A percentile compares a stretch with the other conserved stretches of the same genome.
Conservation (phyloP, 2,329 filamentous ascomycete species). For the Hirsutella thompsonii region DNA sequence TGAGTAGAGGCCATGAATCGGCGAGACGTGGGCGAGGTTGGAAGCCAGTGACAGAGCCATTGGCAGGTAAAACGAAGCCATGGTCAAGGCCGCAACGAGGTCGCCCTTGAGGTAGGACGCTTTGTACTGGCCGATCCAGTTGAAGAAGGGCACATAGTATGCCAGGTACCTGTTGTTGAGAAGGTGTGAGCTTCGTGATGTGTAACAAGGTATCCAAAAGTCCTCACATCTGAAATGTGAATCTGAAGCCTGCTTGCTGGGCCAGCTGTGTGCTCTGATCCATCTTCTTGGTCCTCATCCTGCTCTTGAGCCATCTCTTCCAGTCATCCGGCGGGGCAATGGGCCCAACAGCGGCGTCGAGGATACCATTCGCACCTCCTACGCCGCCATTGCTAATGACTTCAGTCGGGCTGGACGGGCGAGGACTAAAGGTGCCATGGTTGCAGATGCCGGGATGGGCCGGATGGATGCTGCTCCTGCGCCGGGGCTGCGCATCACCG, state of each 20-base stretch:
- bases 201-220: neutral
- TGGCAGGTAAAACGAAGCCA: slow-evolving; percentile 96
- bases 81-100: slow-evolving; percentile 77
- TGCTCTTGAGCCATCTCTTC: slow-evolving; percentile 35
- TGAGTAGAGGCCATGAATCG: slow-evolving; percentile 86
- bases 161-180: slow-evolving; percentile 57
- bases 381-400: slow-evolving; percentile 11
- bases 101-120: slow-evolving; percentile 76
- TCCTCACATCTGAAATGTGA: slow-evolving; percentile 59
- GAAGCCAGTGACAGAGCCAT: slow-evolving; percentile 90
- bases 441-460: slow-evolving; percentile 41
- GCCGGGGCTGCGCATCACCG: slow-evolving; percentile 3
- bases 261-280: slow-evolving; percentile 62
- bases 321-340: slow-evolving; percentile 29
- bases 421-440: slow-evolving; percentile 68
- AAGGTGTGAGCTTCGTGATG: neutral
- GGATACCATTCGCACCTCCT: neutral
- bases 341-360: slow-evolving; percentile 26
- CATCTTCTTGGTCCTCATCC: slow-evolving; percentile 51
- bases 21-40: slow-evolving; percentile 84
- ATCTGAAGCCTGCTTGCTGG: slow-evolving; percentile 59
- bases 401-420: slow-evolving; percentile 36
- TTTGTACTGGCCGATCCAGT: slow-evolving; percentile 82
- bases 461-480: slow-evolving; percentile 10
- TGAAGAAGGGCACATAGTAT: slow-evolving; percentile 86